A percentile compares a stretch with the other conserved stretches of the same genome.
phyloP scores from a whole-genome alignment of 1,284 basidiomycete genomes.

The Apiotrichum gamsii region DNA sequence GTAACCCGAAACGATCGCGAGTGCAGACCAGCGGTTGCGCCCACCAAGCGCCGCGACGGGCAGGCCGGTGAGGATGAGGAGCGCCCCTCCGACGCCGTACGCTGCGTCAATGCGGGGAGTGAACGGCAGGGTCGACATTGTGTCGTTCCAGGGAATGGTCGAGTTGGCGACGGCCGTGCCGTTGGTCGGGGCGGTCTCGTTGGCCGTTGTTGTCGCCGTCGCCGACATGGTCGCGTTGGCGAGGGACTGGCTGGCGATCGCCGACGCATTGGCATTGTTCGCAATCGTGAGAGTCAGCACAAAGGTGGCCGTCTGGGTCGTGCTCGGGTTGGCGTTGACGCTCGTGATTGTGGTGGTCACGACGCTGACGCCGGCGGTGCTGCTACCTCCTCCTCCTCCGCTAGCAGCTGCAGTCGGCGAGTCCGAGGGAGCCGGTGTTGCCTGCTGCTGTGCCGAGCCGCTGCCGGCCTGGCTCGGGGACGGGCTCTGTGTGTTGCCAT shows the following conservation, averaged over 20 bases:
- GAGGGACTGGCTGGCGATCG: slow-evolving; percentile 1
- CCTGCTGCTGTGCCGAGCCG: too few species aligned
- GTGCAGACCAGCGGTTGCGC: slow-evolving; percentile 92
- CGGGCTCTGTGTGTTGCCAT: background rate
- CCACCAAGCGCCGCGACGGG: slow-evolving; percentile 86
- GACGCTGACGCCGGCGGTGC: background rate
- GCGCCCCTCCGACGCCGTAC: slow-evolving; percentile 78
- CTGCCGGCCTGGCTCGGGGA: too few species aligned
- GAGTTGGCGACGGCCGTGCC: slow-evolving; percentile 10
- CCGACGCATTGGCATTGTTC: slow-evolving; percentile 8
- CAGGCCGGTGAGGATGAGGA: slow-evolving; percentile 82
- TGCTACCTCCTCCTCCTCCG: slow-evolving; percentile 2
- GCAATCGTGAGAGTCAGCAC: slow-evolving; percentile 39
- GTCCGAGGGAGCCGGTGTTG: background rate
- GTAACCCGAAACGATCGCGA: slow-evolving; percentile 87
- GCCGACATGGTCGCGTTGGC: background rate
- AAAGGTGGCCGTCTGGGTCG: slow-evolving; percentile 25
- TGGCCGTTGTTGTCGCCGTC: slow-evolving; percentile 13
- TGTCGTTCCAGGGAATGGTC: slow-evolving; percentile 36
- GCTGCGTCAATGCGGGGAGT: slow-evolving; percentile 75
- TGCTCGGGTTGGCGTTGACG: slow-evolving; percentile 8
- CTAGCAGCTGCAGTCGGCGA: too few species aligned
- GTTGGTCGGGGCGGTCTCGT: slow-evolving; percentile 26
- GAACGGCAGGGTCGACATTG: slow-evolving; percentile 41
- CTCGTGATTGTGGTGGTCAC: slow-evolving; percentile 25